phyloP scores from a whole-genome alignment of 805 yeast genomes.

The Saccharomyces kudriavzevii region DNA sequence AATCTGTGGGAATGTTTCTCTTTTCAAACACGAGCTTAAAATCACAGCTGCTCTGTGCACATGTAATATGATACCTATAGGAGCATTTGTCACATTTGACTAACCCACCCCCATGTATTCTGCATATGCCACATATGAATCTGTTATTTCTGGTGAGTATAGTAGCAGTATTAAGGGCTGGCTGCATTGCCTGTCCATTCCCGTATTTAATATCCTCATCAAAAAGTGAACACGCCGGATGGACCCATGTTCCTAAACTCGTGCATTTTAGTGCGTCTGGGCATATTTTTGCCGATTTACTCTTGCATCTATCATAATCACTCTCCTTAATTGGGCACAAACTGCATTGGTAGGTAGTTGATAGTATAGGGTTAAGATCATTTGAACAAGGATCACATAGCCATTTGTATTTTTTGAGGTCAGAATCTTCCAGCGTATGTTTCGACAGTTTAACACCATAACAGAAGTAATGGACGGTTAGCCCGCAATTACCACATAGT shows the following conservation, averaged over 20 bases:
- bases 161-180: constrained; percentile 35
- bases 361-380: constrained; percentile 50
- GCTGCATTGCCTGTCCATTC: constrained; percentile 37
- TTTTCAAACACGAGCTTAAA: constrained; percentile 11
- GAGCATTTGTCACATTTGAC: constrained; percentile 16
- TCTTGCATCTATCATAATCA: constrained; percentile 38
- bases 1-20: neutral
- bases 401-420: constrained; percentile 45
- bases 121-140: constrained; percentile 39
- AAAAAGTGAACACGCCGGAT: constrained; percentile 61
- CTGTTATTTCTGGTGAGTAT: constrained; percentile 28
- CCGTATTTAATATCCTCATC: constrained; percentile 39
- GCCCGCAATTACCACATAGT: constrained; percentile 57
- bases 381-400: constrained; percentile 73
- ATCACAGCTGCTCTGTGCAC: constrained; percentile 17
- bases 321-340: constrained; percentile 54
- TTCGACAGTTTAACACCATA: constrained; percentile 40
- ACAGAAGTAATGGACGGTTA: constrained; percentile 63
- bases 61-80: constrained; percentile 18
- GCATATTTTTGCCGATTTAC: constrained; percentile 34
- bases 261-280: constrained; percentile 72
- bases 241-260: constrained; percentile 64
- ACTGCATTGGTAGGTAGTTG: constrained; percentile 53
- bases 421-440: too few species aligned
- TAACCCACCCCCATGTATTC: constrained; percentile 40